Base-by-base conservation (phyloP, 1,284 basidiomycete species). In the Boletus smithii region DNA sequence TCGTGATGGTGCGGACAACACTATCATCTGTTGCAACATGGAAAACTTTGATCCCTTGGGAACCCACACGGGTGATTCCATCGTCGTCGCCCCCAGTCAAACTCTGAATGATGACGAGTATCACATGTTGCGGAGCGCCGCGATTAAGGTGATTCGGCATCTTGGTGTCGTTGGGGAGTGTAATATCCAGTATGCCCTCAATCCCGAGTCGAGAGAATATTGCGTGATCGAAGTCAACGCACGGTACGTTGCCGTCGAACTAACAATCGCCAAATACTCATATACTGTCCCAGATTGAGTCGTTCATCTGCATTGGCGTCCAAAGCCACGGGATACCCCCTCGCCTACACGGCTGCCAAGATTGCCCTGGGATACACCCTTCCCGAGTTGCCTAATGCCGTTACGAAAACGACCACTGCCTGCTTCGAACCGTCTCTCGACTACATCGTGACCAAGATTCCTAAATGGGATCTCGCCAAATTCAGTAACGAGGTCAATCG, bases 21-120 rank as follows among this genome's bases (percentile, higher is more conserved):
- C 92, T 9, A 92, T 95, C 66, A 95, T 95, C 61, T 95, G 92
- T 72, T 95, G 92, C 71, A 95, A 95, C 70, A 94, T 93, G 91
- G 91, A 97, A 73, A 99, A 99, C 74, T 99, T 99, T 60, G 97
- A 99, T 67, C 97, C 97, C 17, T 85, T 99, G 53, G 97, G 97
- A 56, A 98, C 93, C 34, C 97, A 99, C 71, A 99, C 97, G n/a
- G 97, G 97, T 63, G 97, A 99, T 69, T 99, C 95, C n/a, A 99
- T 99, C 63, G 97, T 99, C 65, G 94, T 99, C 36, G 97, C 97
- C 5, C 97, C 97, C 2, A 97, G 94, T 4, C 97, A 99, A 70
- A 99, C 97, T 2, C 75, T 99, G 14, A 91, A 95, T 30, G 97
- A 99, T 63, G 90, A 92, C 66, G 93, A 97, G 67, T 99, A 99